Base-by-base conservation (phyloP, 2,329 filamentous ascomycete genomes). In the Paracoccidioides brasiliensis region DNA sequence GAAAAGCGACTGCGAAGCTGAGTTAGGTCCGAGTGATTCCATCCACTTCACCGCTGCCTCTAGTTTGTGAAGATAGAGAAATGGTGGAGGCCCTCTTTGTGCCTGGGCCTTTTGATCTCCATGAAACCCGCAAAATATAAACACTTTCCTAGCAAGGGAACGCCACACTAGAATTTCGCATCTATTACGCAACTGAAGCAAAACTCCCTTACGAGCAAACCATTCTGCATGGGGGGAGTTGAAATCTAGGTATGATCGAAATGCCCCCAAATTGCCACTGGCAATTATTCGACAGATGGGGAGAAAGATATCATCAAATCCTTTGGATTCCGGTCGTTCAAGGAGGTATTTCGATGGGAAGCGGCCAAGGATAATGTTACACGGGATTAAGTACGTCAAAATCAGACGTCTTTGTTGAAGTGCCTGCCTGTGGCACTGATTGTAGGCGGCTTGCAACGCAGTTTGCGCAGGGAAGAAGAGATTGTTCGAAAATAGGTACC, bases 91-190 rank as follows among this genome's bases (percentile, higher is more conserved):
- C 71, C 76, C 62, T 76, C 78, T 55, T 74, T 72, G 69, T 22
- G 65, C 62, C 56, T 69, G 67, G 51, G 63, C 63, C 43, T 65
- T 64, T 5, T 63, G 62, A 48, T 72, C 76, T 1, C 85, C 85
- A 43, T 82, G 81, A n/a, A 83, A 79, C 59, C 90, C 93, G 14
- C 82, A 86, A 10, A 93, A 76, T 8, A 91, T 72, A 68, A 95
- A 96, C 0, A 84, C 82, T 61, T 83, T 85, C 35, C 90, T 81
- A 15, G 86, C 81, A 5, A 97, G 78, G 1, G 86, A 86, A 12
- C 91, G 83, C 89, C 89, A 95, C 10, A 95, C 80, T 2, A 94
- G 76, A 0, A 88, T 82, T 55, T 93, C 86, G 56, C 90, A 84
- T 53, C 88, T 81, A 64, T 88, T 87, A 3, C 82, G 79, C 9